Evolutionary conservation across 2,329 filamentous ascomycete species (phyloP).

Genomic region (Ophiostoma australiae): DNA sequence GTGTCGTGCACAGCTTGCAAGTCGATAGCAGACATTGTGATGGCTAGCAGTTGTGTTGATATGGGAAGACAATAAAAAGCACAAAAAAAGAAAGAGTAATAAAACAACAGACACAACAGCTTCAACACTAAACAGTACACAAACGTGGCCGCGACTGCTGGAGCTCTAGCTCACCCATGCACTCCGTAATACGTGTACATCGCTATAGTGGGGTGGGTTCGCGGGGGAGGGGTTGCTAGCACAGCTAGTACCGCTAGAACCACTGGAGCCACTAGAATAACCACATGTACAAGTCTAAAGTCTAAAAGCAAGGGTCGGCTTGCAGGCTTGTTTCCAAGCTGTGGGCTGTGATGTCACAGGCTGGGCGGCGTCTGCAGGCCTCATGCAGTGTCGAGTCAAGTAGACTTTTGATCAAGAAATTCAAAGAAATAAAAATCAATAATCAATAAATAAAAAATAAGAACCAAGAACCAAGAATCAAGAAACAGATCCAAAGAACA

Average conservation of each 20-base stretch:
- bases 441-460: conserved; percentile 11
- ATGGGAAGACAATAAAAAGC: too few relatives aligned
- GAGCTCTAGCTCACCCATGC: background rate
- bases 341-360: conserved; percentile 25
- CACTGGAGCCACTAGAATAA: background rate
- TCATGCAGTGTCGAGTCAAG: background rate
- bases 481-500: background rate
- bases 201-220: conserved; percentile 22
- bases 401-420: background rate
- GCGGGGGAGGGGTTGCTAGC: conserved; percentile 23
- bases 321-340: background rate
- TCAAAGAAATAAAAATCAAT: background rate
- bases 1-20: conserved; percentile 59
- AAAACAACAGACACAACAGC: background rate
- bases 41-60: too few relatives aligned
- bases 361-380: background rate
- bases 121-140: background rate
- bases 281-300: too few relatives aligned
- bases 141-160: background rate
- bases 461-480: background rate
- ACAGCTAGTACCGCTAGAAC: background rate
- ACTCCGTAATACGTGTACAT: background rate
- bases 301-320: conserved; percentile 8
- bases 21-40: conserved; percentile 39
- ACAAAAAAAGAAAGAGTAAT: too few relatives aligned